Evolutionary conservation across 2,329 filamentous ascomycete species (phyloP), one percentile per base, ranked within the genome.

Genomic region (Elsinoe ampelina): DNA sequence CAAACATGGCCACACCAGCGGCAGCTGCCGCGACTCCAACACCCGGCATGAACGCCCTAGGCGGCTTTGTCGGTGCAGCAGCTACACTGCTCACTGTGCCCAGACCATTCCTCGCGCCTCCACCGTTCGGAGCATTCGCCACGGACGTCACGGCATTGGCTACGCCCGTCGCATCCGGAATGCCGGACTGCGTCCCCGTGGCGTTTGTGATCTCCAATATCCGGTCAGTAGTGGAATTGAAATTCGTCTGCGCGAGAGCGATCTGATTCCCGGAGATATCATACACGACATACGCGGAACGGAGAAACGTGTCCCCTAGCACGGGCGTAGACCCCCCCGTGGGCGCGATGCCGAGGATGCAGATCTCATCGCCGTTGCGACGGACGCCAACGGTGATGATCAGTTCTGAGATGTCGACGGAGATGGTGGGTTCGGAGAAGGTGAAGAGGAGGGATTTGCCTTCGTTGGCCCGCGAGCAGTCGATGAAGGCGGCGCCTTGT

Each of bases 281-380:
- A 67, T 83, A 84, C 1, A 84, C 81, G 43, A 83, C 79, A 64
- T 84, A 84, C 2, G 81, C 81, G 56, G 75, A 80, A 57, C 81
- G 78, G 13, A 84, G 69, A 70, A 84, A 84, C 0, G 81, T 84
- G 66, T 84, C 81, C 30, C 81, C 81, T 1, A 84, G 73, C 5
- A 83, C 76, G 5, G 75, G 67, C 2, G 73, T 68, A 19, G 72
- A 75, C 60, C 70, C 68, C 34, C 72, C 75, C 0, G 78, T 71
- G 0, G 79, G 77, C 2, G 69, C 71, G 61, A 84, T 78, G 32
- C 79, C 78, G 13, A 77, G 65, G 42, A 78, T 75, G 61, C 75
- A 78, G 41, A 76, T 61, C 7, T 68, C 66, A 35, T 73, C 26
- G 26, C 26, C 61, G 45, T 72, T 72, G 20, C 70, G 63, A 38